phyloP scores from a whole-genome alignment of 2,329 filamentous ascomycete genomes.

The Colletotrichum tropicicola region DNA sequence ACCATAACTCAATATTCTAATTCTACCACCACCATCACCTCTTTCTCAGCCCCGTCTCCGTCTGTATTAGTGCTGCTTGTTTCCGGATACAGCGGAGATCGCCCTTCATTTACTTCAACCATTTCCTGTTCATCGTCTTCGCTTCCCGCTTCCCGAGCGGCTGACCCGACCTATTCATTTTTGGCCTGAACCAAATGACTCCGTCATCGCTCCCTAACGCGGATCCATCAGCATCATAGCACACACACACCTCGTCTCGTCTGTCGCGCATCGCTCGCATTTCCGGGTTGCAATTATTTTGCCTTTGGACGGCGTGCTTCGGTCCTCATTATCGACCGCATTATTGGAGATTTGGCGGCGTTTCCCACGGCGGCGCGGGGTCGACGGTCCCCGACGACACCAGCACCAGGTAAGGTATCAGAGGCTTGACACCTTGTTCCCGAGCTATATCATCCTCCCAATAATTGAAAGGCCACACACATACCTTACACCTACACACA shows the following conservation, averaged over 20 bases:
- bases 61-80: background rate
- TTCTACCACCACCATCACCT: too few species aligned
- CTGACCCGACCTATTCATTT: background rate
- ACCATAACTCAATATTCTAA: conserved; percentile 24
- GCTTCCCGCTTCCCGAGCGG: too few species aligned
- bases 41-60: background rate
- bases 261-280: background rate
- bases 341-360: background rate
- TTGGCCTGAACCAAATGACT: background rate
- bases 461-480: background rate
- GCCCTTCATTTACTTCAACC: background rate
- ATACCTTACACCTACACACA: background rate
- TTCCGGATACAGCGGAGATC: background rate
- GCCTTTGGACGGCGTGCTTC: background rate
- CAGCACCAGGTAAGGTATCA: background rate
- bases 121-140: background rate
- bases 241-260: background rate
- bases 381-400: background rate
- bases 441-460: background rate
- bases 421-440: background rate
- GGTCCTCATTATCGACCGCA: background rate
- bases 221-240: background rate
- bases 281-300: background rate
- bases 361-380: background rate
- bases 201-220: background rate